A percentile compares a stretch with the other conserved stretches of the same genome.
Evolutionary conservation across 2,329 filamentous ascomycete species (phyloP).

Genomic region (Nemania abortiva): DNA sequence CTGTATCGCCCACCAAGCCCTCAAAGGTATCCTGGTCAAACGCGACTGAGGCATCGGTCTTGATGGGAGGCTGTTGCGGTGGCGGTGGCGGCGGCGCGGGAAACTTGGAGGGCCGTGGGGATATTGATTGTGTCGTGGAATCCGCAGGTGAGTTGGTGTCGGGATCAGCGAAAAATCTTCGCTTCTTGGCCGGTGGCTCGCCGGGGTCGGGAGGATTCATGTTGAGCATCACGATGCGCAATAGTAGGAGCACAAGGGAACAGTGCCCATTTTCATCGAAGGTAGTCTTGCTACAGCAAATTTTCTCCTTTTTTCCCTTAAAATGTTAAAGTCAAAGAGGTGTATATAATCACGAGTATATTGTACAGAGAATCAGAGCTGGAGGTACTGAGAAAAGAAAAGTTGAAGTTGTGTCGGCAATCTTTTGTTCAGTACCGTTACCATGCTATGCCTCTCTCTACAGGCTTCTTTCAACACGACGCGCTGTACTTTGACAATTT

Average conservation of each 20-base stretch:
- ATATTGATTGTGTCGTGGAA: constrained; percentile 39
- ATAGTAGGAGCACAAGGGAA: not conserved
- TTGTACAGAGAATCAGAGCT: not conserved
- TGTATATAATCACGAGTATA: not conserved
- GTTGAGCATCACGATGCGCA: constrained; percentile 13
- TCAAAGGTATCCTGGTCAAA: constrained; percentile 72
- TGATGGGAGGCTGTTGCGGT: constrained; percentile 29
- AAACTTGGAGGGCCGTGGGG: constrained; percentile 42
- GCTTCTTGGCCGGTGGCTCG: constrained; percentile 53
- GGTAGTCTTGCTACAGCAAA: no score
- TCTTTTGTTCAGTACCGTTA: not conserved
- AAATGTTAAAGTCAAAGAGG: not conserved
- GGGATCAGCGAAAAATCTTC: constrained; percentile 57
- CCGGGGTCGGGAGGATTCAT: constrained; percentile 57
- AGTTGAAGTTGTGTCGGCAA: not conserved
- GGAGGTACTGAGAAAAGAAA: not conserved
- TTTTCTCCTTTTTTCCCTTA: not conserved
- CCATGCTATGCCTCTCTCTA: not conserved
- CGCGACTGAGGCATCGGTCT: constrained; percentile 44
- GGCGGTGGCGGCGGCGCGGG: constrained; percentile 25
- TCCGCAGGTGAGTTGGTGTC: constrained; percentile 44
- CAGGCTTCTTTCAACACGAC: not conserved
- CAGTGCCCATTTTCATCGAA: constrained; percentile 20
- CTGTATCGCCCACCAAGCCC: constrained; percentile 68
- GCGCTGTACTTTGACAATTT: constrained; percentile 24